phyloP scores from a whole-genome alignment of 2,329 filamentous ascomycete species.

The Sporothrix dimorphospora region DNA sequence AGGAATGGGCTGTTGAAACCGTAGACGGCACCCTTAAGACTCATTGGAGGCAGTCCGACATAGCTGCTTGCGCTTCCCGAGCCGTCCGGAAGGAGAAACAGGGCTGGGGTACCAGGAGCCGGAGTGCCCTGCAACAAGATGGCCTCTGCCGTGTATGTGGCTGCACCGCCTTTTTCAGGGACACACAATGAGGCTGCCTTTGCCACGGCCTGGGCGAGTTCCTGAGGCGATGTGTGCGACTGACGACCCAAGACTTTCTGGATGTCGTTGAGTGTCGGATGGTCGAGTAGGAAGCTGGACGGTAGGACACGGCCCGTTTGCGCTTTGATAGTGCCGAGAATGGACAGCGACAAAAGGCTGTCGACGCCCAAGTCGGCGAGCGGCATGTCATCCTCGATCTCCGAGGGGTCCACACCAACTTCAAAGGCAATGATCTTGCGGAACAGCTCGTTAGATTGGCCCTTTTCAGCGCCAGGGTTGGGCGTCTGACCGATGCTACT shows the following conservation, averaged over 20 bases:
- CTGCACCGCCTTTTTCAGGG: neutral
- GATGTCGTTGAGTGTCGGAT: conserved; percentile 3
- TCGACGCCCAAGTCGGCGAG: conserved; percentile 2
- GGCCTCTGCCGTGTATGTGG: neutral
- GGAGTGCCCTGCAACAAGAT: conserved; percentile 6
- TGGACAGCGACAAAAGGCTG: conserved; percentile 8
- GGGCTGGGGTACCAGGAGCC: neutral
- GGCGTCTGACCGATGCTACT: conserved; percentile 17
- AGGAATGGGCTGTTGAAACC: conserved; percentile 23
- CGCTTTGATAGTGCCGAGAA: neutral
- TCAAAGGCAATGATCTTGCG: conserved; percentile 23
- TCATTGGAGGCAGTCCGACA: conserved; percentile 10
- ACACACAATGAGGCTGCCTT: neutral
- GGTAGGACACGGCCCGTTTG: conserved; percentile 2
- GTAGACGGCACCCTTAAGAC: conserved; percentile 21
- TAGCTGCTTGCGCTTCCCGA: conserved; percentile 24
- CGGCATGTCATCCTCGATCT: conserved; percentile 7
- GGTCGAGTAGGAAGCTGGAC: neutral
- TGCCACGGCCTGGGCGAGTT: neutral
- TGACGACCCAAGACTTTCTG: neutral
- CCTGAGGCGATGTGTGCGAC: neutral
- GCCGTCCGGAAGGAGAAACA: conserved; percentile 16
- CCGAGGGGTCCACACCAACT: neutral
- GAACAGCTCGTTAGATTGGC: conserved; percentile 1
- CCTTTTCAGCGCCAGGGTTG: neutral